Conservation (phyloP, 169 alveolate species). For the Plasmodium ovale region DNA sequence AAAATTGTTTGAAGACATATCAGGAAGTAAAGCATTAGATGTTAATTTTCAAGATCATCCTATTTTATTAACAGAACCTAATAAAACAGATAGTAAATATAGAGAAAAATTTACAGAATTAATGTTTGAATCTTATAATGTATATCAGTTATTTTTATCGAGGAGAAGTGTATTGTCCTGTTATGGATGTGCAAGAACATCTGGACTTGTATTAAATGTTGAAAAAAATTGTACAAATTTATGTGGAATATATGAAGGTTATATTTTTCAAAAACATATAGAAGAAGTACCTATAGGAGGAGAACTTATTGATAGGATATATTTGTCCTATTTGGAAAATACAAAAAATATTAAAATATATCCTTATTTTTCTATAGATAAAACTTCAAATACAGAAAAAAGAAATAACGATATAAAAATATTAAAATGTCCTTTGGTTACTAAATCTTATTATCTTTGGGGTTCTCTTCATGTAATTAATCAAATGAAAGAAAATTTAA, state of each 20-base stretch:
- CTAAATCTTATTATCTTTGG: constrained; percentile 80
- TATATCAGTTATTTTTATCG: constrained; percentile 79
- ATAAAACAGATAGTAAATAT: constrained; percentile 76
- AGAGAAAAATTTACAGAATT: constrained; percentile 80
- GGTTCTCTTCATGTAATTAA: constrained; percentile 82
- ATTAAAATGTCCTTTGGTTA: constrained; percentile 80
- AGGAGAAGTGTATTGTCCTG: constrained; percentile 83
- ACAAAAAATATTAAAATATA: constrained; percentile 71
- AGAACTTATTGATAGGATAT: constrained; percentile 80
- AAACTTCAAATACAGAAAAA: constrained; percentile 54
- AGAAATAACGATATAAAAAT: constrained; percentile 28
- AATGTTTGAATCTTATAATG: constrained; percentile 80
- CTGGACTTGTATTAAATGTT: constrained; percentile 83
- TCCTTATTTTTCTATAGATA: constrained; percentile 76
- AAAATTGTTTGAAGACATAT: constrained; percentile 79
- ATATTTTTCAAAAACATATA: constrained; percentile 79
- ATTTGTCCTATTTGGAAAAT: constrained; percentile 74
- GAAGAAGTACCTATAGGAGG: constrained; percentile 86
- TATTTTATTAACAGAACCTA: constrained; percentile 84
- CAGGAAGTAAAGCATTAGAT: constrained; percentile 84
- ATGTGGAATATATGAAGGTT: constrained; percentile 83
- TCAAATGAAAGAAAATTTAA: constrained; percentile 79
- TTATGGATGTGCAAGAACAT: constrained; percentile 83
- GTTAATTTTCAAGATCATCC: constrained; percentile 81
- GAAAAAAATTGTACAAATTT: constrained; percentile 84